Base-by-base conservation (phyloP, 73 alveolate genomes). In the Uronychia setigera region DNA sequence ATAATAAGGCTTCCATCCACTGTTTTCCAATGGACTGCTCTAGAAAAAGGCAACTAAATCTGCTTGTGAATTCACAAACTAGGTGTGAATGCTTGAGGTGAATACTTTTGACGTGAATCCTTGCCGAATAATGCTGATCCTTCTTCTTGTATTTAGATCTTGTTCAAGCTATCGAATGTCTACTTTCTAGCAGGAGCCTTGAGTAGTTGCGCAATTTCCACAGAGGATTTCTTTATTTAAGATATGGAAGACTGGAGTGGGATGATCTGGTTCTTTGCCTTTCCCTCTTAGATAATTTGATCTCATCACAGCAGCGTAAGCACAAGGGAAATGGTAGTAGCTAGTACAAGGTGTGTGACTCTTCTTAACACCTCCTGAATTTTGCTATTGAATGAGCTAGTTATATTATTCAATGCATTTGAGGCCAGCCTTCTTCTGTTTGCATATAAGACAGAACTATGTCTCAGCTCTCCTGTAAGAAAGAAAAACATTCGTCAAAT, bases 271-370 rank as follows among this genome's bases (percentile, higher is more conserved):
- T 19, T 19, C 19, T 46, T 5, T 11, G 67, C 67, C 67, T 46
- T 46, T 46, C n/a, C 67, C 67, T 19, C 19, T 46, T 46, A 19
- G 19, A 46, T 19, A 46, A 46, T 46, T 11, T 46, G 19, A 19
- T 46, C 67, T 46, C 67, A 46, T 46, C n/a, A 46, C 67, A 46
- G 67, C 67, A 46, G 67, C 67, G 19, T 46, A 46, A 19, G 98
- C 99, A 77, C 99, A 96, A 30, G 98, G 97, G 89, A 96, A 95
- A 85, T 96, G 99, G 76, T 80, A 96, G 78, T 88, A 87, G 35
- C 89, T 82, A 59, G 93, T 88, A 82, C 99, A n/a, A n/a, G n/a
- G n/a, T n/a, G n/a, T n/a, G n/a, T n/a, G n/a, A n/a, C n/a, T n/a
- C n/a, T n/a, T n/a, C n/a, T n/a, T n/a, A n/a, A n/a, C n/a, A n/a